phyloP scores from a whole-genome alignment of 768 basidiomycete species.

The Collybiopsis confluens region DNA sequence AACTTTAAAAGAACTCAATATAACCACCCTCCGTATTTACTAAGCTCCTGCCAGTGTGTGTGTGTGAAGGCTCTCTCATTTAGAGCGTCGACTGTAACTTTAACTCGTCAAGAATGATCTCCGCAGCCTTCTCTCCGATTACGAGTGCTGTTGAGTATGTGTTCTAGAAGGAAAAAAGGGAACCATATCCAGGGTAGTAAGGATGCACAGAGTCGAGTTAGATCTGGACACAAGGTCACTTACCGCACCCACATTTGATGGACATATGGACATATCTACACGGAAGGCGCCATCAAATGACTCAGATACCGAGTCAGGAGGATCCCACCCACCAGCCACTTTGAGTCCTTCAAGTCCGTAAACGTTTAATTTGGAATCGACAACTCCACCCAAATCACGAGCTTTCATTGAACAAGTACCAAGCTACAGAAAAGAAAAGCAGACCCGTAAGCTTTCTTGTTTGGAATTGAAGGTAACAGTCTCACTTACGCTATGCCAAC shows the following conservation, averaged over 20 bases:
- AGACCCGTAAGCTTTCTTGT: too few relatives aligned
- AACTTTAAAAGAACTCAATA: too few relatives aligned
- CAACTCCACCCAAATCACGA: constrained; percentile 52
- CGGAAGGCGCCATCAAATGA: neutral
- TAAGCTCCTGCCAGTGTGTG: too few relatives aligned
- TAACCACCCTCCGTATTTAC: too few relatives aligned
- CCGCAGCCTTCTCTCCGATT: constrained; percentile 60
- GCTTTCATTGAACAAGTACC: constrained; percentile 71
- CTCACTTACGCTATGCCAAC: constrained; percentile 39
- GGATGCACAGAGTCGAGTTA: too few relatives aligned
- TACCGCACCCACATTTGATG: constrained; percentile 31
- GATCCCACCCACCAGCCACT: constrained; percentile 41
- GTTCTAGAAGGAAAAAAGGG: too few relatives aligned
- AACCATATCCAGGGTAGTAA: too few relatives aligned
- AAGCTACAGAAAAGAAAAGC: neutral
- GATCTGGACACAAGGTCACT: neutral
- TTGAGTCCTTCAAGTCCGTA: constrained; percentile 57
- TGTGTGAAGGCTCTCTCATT: too few relatives aligned
- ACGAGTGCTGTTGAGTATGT: constrained; percentile 35
- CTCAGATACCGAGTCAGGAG: constrained; percentile 3
- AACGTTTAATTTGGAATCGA: constrained; percentile 58
- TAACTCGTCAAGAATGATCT: constrained; percentile 55
- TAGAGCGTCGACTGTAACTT: constrained; percentile 9
- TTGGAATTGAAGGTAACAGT: too few relatives aligned
- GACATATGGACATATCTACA: constrained; percentile 36